phyloP scores from a whole-genome alignment of 169 alveolate genomes.

The Blepharisma undulans region DNA sequence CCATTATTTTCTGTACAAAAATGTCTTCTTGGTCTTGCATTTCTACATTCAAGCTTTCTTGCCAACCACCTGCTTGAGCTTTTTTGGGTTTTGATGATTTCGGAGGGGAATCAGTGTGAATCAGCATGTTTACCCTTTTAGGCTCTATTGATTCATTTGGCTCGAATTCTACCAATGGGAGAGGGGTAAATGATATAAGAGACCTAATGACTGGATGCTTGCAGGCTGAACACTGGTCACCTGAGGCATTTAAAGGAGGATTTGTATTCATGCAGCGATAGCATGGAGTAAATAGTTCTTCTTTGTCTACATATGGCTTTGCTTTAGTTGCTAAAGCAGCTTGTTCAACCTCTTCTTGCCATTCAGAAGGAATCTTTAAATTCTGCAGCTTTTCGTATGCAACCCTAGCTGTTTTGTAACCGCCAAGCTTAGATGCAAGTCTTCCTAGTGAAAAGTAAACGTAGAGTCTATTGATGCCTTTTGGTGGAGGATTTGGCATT shows the following conservation, averaged over 20 bases:
- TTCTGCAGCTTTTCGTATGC: constrained; percentile 80
- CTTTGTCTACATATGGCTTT: constrained; percentile 83
- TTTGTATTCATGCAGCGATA: constrained; percentile 77
- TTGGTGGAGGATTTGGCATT: constrained; percentile 60
- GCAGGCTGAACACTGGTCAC: constrained; percentile 81
- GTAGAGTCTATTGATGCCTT: constrained; percentile 67
- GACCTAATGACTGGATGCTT: constrained; percentile 81
- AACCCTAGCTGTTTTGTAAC: constrained; percentile 78
- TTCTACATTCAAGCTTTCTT: constrained; percentile 62
- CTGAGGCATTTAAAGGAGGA: constrained; percentile 69
- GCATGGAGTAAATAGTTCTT: constrained; percentile 76
- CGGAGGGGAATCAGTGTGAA: constrained; percentile 69
- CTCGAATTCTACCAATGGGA: constrained; percentile 86
- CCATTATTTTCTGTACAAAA: constrained; percentile 62
- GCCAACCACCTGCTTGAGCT: constrained; percentile 46
- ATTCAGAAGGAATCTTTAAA: constrained; percentile 69
- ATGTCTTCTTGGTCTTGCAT: constrained; percentile 55
- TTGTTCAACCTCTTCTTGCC: constrained; percentile 84
- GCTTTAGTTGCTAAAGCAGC: constrained; percentile 72
- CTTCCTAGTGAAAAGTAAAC: constrained; percentile 80
- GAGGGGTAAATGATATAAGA: constrained; percentile 74
- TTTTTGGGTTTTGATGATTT: constrained; percentile 51
- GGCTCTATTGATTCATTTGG: constrained; percentile 63
- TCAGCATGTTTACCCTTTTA: constrained; percentile 64
- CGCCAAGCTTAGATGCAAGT: constrained; percentile 74